Evolutionary conservation across 306 rosid genomes (phyloP), one percentile per base, ranked within the genome.

Genomic region (Erythrophleum fordii): DNA sequence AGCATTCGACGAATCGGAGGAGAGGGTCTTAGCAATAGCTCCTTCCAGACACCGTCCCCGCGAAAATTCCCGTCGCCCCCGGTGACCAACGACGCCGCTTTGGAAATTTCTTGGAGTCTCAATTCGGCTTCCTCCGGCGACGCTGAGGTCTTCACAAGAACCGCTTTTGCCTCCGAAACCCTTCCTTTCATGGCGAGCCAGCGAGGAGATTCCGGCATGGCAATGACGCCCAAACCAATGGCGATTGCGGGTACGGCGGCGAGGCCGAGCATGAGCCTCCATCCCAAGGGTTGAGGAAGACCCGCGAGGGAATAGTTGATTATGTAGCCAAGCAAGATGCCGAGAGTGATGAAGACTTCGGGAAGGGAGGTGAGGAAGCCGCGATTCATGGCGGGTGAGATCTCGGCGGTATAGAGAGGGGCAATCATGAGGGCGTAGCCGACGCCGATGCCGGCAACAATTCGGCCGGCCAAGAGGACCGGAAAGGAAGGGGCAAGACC

Each of bases 321-420:
- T 39, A 93, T 59, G 65, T 90, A 93, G 4, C 98, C 97, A 1
- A 91, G 66, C 48, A 91, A 81, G 17, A 93, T 93, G 5, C 98
- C 98, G 6, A 84, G 39, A 34, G 88, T 89, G 89, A 93, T 93
- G 89, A 93, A 93, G 71, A 93, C 89, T 81, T 93, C 98, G 0
- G 97, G 98, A 45, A 93, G 92, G 16, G 98, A 91, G 3, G 95
- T 90, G 85, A 93, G 95, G 85, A 93, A 85, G 8, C 98, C 98
- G 6, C 97, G 92, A 1, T 79, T 72, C 11, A 88, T 68, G 2
- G 91, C 78, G 0, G 98, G 98, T 0, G 97, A 90, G 56, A 91
- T 86, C 83, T 93, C 98, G 0, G 95, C 95, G 10, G 90, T 86
- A 80, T 93, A 91, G 11, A 93, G 89, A 0, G 97, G 97, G 0